These are phyloP conservation scores for Taiozyma sp. DNA, from an alignment of 1,139 yeast species.

Conservation along the genomic window DNA sequence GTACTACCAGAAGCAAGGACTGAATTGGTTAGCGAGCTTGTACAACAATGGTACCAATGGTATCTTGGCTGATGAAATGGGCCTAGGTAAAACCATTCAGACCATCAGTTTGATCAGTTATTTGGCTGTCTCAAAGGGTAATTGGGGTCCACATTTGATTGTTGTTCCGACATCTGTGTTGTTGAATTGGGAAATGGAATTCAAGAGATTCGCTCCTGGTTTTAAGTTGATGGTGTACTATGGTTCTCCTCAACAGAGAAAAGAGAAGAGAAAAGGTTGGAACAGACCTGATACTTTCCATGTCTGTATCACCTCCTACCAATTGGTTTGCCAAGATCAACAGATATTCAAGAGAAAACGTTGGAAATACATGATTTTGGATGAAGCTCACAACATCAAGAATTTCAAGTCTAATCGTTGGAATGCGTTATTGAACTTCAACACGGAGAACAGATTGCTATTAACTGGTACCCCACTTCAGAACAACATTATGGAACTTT, in stretches of 20 bases:
- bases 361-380: slow-evolving; percentile 96
- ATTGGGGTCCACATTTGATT: slow-evolving; percentile 98
- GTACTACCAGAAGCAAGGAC: slow-evolving; percentile 91
- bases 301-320: slow-evolving; percentile 95
- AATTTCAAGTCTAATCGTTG: slow-evolving; percentile 94
- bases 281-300: slow-evolving; percentile 94
- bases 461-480: slow-evolving; percentile 96
- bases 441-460: slow-evolving; percentile 79
- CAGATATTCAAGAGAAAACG: slow-evolving; percentile 85
- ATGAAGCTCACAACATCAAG: slow-evolving; percentile 97
- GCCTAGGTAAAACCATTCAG: slow-evolving; percentile 95
- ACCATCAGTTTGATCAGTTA: slow-evolving; percentile 84
- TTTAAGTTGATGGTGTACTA: slow-evolving; percentile 92
- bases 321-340: slow-evolving; percentile 93
- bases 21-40: slow-evolving; percentile 94
- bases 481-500: slow-evolving; percentile 84
- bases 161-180: slow-evolving; percentile 98
- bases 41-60: slow-evolving; percentile 94
- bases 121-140: slow-evolving; percentile 86
- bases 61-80: slow-evolving; percentile 98
- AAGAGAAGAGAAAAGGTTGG: slow-evolving; percentile 96
- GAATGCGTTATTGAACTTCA: slow-evolving; percentile 93
- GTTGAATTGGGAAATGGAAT: slow-evolving; percentile 99
- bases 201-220: slow-evolving; percentile 97
- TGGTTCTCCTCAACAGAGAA: slow-evolving; percentile 97